Conservation (phyloP, 2,329 filamentous ascomycete genomes). For the Fusarium euwallaceae region DNA sequence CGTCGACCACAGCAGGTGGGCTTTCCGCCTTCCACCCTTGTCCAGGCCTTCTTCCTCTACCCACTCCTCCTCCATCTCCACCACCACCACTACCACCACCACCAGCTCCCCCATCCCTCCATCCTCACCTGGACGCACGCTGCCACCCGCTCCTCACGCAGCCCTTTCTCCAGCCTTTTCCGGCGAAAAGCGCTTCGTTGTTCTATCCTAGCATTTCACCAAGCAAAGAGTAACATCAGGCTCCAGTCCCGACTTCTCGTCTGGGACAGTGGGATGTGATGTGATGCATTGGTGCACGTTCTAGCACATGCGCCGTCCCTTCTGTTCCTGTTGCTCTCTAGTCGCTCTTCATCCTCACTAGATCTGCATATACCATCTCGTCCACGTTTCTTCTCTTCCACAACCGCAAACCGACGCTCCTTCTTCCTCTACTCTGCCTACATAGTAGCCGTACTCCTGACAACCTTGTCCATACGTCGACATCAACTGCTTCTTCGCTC, state of each 20-base stretch:
- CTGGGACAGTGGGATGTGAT: slow-evolving; percentile 32
- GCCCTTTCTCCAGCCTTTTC: slow-evolving; percentile 28
- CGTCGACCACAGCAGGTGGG: slow-evolving; percentile 21
- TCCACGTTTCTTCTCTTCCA: slow-evolving; percentile 6
- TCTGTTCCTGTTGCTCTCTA: slow-evolving; percentile 38
- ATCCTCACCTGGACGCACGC: slow-evolving; percentile 29
- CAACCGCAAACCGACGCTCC: slow-evolving; percentile 14
- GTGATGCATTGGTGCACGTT: slow-evolving; percentile 38
- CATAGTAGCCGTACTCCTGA: neutral
- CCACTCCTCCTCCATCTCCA: slow-evolving; percentile 23
- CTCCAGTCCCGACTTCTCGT: slow-evolving; percentile 27
- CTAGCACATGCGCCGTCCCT: slow-evolving; percentile 38
- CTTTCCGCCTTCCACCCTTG: slow-evolving; percentile 29
- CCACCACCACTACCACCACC: slow-evolving; percentile 32
- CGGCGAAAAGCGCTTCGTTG: slow-evolving; percentile 19
- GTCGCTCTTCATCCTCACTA: slow-evolving; percentile 24
- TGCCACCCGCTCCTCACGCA: slow-evolving; percentile 31
- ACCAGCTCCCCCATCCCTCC: slow-evolving; percentile 25
- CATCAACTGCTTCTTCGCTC: slow-evolving; percentile 13
- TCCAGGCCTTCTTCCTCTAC: slow-evolving; percentile 21
- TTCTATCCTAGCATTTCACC: slow-evolving; percentile 28
- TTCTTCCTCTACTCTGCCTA: slow-evolving; percentile 8
- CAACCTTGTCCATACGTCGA: neutral
- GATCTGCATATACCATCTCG: slow-evolving; percentile 19
- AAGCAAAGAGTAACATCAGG: slow-evolving; percentile 14